These are phyloP conservation scores for Neckera pumila DNA, from an alignment of 225 moss, liverwort and hornwort genomes.

Conservation along the genomic window DNA sequence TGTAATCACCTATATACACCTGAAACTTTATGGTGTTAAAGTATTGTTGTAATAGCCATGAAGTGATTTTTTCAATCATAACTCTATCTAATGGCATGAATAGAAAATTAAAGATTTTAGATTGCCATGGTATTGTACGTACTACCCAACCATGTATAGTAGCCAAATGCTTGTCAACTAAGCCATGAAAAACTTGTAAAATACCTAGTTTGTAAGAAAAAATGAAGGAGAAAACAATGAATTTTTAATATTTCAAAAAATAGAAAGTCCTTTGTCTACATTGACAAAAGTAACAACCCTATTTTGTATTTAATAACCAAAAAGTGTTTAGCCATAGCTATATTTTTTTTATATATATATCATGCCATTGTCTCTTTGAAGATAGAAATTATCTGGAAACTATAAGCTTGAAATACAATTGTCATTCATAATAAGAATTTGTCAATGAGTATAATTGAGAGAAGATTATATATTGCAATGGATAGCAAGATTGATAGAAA, in stretches of 20 bases:
- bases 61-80: neutral
- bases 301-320: neutral
- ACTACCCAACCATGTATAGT: no score
- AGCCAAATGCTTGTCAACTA: neutral
- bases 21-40: neutral
- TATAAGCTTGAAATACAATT: neutral
- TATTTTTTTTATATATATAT: no score
- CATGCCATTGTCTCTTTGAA: neutral
- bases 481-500: neutral
- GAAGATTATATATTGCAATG: neutral
- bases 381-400: neutral
- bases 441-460: neutral
- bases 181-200: neutral
- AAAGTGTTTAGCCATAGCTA: neutral
- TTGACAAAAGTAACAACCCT: neutral
- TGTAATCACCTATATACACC: neutral
- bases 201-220: no score
- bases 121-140: neutral
- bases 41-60: neutral
- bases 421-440: neutral
- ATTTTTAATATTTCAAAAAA: neutral
- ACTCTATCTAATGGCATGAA: neutral
- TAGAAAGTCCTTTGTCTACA: neutral
- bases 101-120: neutral
- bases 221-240: no score